Conservation (phyloP, 2,329 filamentous ascomycete species). For the Plectosphaerella cucumerina region DNA sequence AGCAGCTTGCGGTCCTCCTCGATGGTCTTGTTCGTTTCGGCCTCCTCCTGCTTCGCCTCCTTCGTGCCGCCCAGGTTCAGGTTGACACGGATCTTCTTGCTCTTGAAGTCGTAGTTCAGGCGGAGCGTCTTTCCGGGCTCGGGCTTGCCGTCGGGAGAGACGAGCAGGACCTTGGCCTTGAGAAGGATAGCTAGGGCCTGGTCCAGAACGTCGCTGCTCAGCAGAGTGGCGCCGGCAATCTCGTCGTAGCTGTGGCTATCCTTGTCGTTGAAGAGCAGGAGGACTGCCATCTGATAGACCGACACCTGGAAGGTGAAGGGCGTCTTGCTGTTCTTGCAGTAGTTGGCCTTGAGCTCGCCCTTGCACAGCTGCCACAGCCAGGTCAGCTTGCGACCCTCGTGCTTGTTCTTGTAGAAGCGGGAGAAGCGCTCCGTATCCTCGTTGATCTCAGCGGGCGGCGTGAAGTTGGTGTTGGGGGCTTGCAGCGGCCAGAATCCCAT, state of each 20-base stretch:
- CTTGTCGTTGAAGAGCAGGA: conserved; percentile 90
- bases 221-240: conserved; percentile 74
- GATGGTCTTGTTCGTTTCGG: conserved; percentile 98
- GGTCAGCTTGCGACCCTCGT: conserved; percentile 91
- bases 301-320: conserved; percentile 97
- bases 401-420: conserved; percentile 92
- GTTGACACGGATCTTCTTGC: conserved; percentile 97
- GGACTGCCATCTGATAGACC: conserved; percentile 94
- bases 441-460: conserved; percentile 77
- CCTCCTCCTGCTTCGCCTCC: conserved; percentile 92
- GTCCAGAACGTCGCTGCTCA: conserved; percentile 80
- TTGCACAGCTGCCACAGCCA: conserved; percentile 99
- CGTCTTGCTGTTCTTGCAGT: conserved; percentile 83
- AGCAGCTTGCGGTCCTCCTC: conserved; percentile 96
- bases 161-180: conserved; percentile 84
- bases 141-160: conserved; percentile 69
- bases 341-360: conserved; percentile 91
- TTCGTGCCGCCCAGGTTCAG: conserved; percentile 92
- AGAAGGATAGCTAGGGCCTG: conserved; percentile 81
- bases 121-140: conserved; percentile 74
- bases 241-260: conserved; percentile 85
- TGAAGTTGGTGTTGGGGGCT: conserved; percentile 82
- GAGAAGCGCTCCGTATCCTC: conserved; percentile 87
- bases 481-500: conserved; percentile 97
- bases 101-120: conserved; percentile 94